phyloP scores from a whole-genome alignment of 306 rosid species.

The Parietaria judaica region DNA sequence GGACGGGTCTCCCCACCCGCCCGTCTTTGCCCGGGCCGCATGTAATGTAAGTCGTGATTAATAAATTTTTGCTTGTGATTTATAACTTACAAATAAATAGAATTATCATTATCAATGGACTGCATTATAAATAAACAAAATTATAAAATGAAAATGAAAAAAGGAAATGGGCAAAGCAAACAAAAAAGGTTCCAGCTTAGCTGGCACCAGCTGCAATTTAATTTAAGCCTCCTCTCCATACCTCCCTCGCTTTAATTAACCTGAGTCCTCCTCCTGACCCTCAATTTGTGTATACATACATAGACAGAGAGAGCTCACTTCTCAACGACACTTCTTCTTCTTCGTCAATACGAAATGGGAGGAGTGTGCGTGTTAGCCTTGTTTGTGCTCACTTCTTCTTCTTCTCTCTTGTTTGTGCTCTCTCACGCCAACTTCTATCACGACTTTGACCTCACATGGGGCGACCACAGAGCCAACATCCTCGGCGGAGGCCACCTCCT shows the following conservation, averaged over 20 bases:
- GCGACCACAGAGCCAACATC: constrained; percentile 56
- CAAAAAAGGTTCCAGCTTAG: constrained; percentile 56
- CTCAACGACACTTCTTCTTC: background rate
- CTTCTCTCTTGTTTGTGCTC: constrained; percentile 21
- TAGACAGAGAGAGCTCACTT: background rate
- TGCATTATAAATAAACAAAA: too few species aligned
- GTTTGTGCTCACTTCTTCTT: constrained; percentile 33
- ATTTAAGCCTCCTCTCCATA: constrained; percentile 20
- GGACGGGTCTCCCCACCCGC: too few species aligned
- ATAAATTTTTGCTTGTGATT: too few species aligned
- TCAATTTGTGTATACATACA: constrained; percentile 1
- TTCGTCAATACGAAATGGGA: constrained; percentile 21
- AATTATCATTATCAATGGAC: too few species aligned
- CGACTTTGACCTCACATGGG: constrained; percentile 77
- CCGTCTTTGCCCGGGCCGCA: too few species aligned
- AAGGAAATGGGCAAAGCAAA: constrained; percentile 12
- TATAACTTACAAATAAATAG: too few species aligned
- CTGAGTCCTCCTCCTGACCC: background rate
- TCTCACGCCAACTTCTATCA: constrained; percentile 31
- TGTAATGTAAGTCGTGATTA: too few species aligned
- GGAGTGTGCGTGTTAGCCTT: constrained; percentile 10
- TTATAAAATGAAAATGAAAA: too few species aligned
- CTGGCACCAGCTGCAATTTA: constrained; percentile 69
- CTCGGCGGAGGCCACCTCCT: constrained; percentile 58
- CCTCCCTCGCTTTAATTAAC: constrained; percentile 3